Evolutionary conservation across 2,329 filamentous ascomycete genomes (phyloP).

Genomic region (Atkinsonella texensis): DNA sequence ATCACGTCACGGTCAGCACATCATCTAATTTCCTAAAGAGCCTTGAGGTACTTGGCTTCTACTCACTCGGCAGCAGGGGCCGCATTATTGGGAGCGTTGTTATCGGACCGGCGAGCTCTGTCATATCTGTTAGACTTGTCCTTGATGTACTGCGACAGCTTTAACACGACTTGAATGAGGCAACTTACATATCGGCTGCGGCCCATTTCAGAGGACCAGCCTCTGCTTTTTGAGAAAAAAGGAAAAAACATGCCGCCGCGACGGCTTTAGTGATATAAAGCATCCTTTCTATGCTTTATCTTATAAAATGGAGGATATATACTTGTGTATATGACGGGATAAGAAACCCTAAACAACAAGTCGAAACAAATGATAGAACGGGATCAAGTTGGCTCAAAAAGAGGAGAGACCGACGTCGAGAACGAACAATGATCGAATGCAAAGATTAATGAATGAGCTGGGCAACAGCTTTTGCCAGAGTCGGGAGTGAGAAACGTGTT

Average conservation of each 20-base stretch:
- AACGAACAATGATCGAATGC: neutral
- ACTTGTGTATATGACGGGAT: neutral
- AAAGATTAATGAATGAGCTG: neutral
- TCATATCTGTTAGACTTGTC: conserved; percentile 6
- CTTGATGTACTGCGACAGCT: neutral
- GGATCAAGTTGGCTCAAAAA: neutral
- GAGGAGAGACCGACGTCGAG: neutral
- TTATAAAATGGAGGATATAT: neutral
- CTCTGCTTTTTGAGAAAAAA: conserved; percentile 17
- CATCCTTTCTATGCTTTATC: conserved; percentile 1
- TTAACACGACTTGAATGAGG: too few relatives aligned
- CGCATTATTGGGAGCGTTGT: neutral
- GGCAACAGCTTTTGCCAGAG: neutral
- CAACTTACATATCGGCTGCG: conserved; percentile 18
- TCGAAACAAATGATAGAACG: neutral
- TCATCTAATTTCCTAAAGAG: neutral
- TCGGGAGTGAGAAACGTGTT: neutral
- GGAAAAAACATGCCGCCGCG: conserved; percentile 16
- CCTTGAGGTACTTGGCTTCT: too few relatives aligned
- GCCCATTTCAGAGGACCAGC: conserved; percentile 25
- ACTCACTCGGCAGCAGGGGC: neutral
- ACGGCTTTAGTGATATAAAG: conserved; percentile 7
- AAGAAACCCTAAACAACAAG: neutral
- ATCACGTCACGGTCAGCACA: neutral
- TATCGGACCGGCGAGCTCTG: conserved; percentile 13